Conservation (phyloP, 2,329 filamentous ascomycete genomes). For the Monilinia fructicola region DNA sequence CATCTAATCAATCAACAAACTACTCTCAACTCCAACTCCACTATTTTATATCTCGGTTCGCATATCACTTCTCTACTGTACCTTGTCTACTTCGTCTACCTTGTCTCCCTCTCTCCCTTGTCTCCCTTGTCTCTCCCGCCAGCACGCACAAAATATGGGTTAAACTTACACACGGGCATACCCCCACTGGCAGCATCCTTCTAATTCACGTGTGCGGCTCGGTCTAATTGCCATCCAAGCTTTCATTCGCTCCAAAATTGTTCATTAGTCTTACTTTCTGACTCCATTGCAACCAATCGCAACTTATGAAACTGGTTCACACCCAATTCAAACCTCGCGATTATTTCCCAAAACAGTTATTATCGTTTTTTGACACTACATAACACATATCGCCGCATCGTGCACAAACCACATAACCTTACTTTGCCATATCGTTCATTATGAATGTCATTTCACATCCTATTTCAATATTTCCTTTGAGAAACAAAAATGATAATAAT, state of each 20-base stretch:
- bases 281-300: slow-evolving; percentile 17
- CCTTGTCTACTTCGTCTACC: too few species aligned
- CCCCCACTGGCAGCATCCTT: too few species aligned
- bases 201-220: slow-evolving; percentile 10
- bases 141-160: too few species aligned
- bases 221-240: slow-evolving; percentile 3
- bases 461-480: not conserved
- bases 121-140: too few species aligned
- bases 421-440: not conserved
- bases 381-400: slow-evolving; percentile 14
- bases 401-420: slow-evolving; percentile 1
- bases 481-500: not conserved
- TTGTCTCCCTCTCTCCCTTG: too few species aligned
- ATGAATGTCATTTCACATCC: not conserved
- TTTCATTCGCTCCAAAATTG: not conserved
- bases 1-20: too few species aligned
- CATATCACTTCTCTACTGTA: too few species aligned
- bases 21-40: too few species aligned
- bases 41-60: too few species aligned
- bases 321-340: slow-evolving; percentile 20
- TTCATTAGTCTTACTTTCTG: slow-evolving; percentile 5
- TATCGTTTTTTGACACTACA: not conserved
- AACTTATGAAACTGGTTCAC: slow-evolving; percentile 19
- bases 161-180: too few species aligned
- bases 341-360: slow-evolving; percentile 21